These are phyloP conservation scores for Stereum hirsutum DNA, from an alignment of 1,284 basidiomycete genomes.

Conservation along the genomic window DNA sequence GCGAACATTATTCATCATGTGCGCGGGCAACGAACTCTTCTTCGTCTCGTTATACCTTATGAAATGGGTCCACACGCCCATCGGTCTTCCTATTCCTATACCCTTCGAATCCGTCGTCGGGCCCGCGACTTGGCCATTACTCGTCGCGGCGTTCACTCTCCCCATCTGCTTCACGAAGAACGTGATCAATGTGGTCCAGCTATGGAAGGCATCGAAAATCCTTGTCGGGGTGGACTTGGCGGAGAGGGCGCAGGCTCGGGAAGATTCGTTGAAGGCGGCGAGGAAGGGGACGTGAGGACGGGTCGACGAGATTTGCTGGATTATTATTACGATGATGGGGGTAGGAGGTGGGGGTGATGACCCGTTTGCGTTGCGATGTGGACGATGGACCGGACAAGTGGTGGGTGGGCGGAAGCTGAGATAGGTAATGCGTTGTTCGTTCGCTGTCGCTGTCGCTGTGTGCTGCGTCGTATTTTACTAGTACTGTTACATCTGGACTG, in stretches of 20 bases:
- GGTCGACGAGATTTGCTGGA: constrained; percentile 6
- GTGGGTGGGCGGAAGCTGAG: no score
- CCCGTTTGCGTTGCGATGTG: no score
- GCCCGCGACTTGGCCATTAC: constrained; percentile 72
- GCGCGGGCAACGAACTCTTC: constrained; percentile 96
- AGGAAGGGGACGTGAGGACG: constrained; percentile 8
- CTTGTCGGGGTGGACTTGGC: constrained; percentile 85
- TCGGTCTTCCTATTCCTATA: constrained; percentile 29
- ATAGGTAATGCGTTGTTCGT: no score
- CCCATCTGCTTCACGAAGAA: constrained; percentile 85
- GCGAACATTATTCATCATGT: constrained; percentile 87
- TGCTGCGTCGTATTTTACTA: no score
- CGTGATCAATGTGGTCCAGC: constrained; percentile 91
- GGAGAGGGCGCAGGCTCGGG: constrained; percentile 66
- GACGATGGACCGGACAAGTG: no score
- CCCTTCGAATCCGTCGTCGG: constrained; percentile 17
- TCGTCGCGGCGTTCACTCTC: constrained; percentile 58
- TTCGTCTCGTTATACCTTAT: constrained; percentile 95
- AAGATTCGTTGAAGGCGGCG: constrained; percentile 27
- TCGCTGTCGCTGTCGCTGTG: no score
- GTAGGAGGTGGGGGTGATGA: background rate
- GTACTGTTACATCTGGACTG: no score
- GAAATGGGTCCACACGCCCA: constrained; percentile 71
- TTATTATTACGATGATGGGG: no score
- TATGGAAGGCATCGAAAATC: constrained; percentile 98